phyloP scores from a whole-genome alignment of 2,329 filamentous ascomycete species.

The Monosporascus sp. region DNA sequence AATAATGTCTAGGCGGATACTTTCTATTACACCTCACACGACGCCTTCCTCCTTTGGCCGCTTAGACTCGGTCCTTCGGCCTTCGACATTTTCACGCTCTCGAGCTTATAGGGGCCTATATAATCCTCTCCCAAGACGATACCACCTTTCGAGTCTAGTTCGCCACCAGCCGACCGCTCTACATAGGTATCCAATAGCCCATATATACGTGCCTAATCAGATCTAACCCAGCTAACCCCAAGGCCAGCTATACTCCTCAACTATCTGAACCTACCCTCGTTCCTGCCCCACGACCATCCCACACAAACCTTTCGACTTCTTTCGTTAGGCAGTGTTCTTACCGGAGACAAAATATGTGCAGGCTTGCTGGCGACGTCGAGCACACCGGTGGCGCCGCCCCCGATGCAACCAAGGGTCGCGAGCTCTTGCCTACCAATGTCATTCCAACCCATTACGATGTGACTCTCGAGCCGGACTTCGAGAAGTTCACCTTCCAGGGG shows the following conservation, averaged over 20 bases:
- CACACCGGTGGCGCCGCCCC: conserved; percentile 51
- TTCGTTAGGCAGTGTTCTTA: conserved; percentile 60
- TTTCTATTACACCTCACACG: background rate
- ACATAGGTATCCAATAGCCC: background rate
- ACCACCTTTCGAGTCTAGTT: background rate
- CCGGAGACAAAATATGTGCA: conserved; percentile 67
- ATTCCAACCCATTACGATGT: conserved; percentile 89
- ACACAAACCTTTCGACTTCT: conserved; percentile 6
- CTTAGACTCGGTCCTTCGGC: background rate
- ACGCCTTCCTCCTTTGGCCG: background rate
- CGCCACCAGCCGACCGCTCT: background rate
- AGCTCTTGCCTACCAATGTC: conserved; percentile 87
- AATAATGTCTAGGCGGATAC: background rate
- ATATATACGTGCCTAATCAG: background rate
- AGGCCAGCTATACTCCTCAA: background rate
- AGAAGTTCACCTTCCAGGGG: conserved; percentile 82
- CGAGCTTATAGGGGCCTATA: background rate
- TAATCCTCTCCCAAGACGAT: background rate
- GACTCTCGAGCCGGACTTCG: conserved; percentile 85
- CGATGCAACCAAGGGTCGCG: conserved; percentile 54
- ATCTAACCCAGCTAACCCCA: background rate
- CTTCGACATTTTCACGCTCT: background rate
- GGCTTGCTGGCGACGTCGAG: conserved; percentile 51
- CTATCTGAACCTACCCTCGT: background rate
- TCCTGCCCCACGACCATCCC: background rate